phyloP scores from a whole-genome alignment of 495 filamentous ascomycete species.

The Aspergillus sparsus region DNA sequence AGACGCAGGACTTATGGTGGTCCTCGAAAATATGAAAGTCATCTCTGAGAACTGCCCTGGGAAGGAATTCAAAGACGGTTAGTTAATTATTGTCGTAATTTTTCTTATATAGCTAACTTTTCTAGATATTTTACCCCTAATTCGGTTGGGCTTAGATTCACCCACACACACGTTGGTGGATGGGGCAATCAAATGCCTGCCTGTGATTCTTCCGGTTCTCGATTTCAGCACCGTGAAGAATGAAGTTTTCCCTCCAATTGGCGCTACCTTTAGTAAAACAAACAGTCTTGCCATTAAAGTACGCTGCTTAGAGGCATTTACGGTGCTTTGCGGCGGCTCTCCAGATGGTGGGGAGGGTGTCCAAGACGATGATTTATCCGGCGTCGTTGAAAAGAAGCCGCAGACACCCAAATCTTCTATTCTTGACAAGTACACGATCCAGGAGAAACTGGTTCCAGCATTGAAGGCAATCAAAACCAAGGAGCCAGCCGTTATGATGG shows the following conservation, averaged over 20 bases:
- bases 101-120: conserved; percentile 17
- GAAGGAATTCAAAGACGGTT: conserved; percentile 91
- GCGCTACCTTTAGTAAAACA: conserved; percentile 85
- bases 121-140: conserved; percentile 80
- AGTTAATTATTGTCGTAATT: conserved; percentile 25
- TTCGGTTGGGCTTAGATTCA: conserved; percentile 79
- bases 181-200: conserved; percentile 72
- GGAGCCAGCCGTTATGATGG: conserved; percentile 97
- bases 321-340: conserved; percentile 79
- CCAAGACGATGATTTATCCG: conserved; percentile 69
- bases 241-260: conserved; percentile 89
- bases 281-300: conserved; percentile 93
- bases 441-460: conserved; percentile 91
- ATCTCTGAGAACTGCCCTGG: conserved; percentile 80
- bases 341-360: conserved; percentile 36
- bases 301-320: conserved; percentile 83
- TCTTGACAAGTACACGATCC: conserved; percentile 94
- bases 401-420: conserved; percentile 67
- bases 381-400: conserved; percentile 53
- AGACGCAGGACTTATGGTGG: conserved; percentile 86
- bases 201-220: conserved; percentile 72
- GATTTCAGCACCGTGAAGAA: conserved; percentile 97
- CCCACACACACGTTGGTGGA: conserved; percentile 87
- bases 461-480: conserved; percentile 95
- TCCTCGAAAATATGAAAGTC: conserved; percentile 76